Evolutionary conservation across 495 filamentous ascomycete species (phyloP), one percentile per base, ranked within the genome.

Genomic region (Chaetomium tenue): DNA sequence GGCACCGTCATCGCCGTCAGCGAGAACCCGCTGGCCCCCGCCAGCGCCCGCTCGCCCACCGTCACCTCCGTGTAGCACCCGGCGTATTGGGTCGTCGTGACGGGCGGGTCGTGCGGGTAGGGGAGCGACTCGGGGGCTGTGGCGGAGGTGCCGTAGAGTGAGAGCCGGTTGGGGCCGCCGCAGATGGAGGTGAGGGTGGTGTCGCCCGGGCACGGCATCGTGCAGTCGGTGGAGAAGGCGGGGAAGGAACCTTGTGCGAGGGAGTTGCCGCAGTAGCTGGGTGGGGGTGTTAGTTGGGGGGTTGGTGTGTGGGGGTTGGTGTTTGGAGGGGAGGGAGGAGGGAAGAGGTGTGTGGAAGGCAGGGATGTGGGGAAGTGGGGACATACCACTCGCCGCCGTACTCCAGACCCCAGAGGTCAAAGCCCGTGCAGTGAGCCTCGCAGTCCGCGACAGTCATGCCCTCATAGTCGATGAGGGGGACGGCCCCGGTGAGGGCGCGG

Each of bases 201-300:
- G 65, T 79, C 75, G 58, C 82, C 82, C 2, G 72, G 66, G 71
- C 81, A 84, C 8, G 72, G 62, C 64, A 76, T 76, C 44, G 59
- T 68, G 72, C 81, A 84, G 44, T 66, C 67, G 7, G 58, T 67
- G 7, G 52, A 7, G 42, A 57, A 63, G 56, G 61, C 25, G 0
- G 58, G 54, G 58, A 62, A 67, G 40, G 59, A 55, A 23, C 61
- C 62, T 22, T 39, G 28, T 3, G 40, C 55, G 22, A 67, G 59
- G 47, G 47, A 20, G 59, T 65, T 26, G 47, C 57, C 61, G 60
- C 65, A 67, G 65, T 64, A 67, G 57, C 65, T 67, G 59, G 12
- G 33, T 0, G 1, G 9, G 11, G 0, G 20, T 37, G 47, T 52
- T n/a, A 53, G 59, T 12, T 12, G 58, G 26, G 18, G 5, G 1